Conservation (phyloP, 2,329 filamentous ascomycete species). For the Neocucurbitaria cava region DNA sequence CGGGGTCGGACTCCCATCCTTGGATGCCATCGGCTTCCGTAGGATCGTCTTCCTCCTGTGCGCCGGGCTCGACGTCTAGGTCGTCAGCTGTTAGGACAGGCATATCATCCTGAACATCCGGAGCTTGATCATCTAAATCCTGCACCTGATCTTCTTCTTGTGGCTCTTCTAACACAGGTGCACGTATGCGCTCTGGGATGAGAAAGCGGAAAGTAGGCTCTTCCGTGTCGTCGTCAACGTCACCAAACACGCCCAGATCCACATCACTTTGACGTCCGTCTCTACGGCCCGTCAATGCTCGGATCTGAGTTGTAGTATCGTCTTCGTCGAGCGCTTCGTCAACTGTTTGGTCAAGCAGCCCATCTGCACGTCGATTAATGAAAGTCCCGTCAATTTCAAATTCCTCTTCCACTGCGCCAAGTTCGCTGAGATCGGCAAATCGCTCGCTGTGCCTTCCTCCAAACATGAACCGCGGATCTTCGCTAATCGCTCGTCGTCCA, state of each 20-base stretch:
- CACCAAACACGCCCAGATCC: slow-evolving; percentile 41
- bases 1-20: slow-evolving; percentile 43
- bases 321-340: slow-evolving; percentile 40
- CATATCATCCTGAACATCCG: slow-evolving; percentile 40
- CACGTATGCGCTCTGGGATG: slow-evolving; percentile 44
- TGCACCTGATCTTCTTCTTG: slow-evolving; percentile 15
- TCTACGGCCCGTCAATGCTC: slow-evolving; percentile 39
- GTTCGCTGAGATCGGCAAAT: slow-evolving; percentile 56
- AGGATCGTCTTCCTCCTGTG: slow-evolving; percentile 34
- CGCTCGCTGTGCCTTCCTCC: slow-evolving; percentile 59
- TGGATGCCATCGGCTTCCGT: slow-evolving; percentile 22
- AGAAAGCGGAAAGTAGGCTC: slow-evolving; percentile 50
- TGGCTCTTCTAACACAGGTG: slow-evolving; percentile 20
- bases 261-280: slow-evolving; percentile 40
- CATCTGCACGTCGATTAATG: slow-evolving; percentile 44
- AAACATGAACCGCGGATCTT: slow-evolving; percentile 51
- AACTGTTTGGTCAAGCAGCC: slow-evolving; percentile 47
- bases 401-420: slow-evolving; percentile 44
- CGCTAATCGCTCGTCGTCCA: slow-evolving; percentile 48
- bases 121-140: slow-evolving; percentile 7
- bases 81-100: slow-evolving; percentile 24
- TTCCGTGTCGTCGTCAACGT: slow-evolving; percentile 41
- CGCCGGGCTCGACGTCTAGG: slow-evolving; percentile 25
- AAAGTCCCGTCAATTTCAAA: slow-evolving; percentile 54
- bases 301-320: slow-evolving; percentile 40